Evolutionary conservation across 306 rosid species (phyloP).

Genomic region (Malus asiatica): DNA sequence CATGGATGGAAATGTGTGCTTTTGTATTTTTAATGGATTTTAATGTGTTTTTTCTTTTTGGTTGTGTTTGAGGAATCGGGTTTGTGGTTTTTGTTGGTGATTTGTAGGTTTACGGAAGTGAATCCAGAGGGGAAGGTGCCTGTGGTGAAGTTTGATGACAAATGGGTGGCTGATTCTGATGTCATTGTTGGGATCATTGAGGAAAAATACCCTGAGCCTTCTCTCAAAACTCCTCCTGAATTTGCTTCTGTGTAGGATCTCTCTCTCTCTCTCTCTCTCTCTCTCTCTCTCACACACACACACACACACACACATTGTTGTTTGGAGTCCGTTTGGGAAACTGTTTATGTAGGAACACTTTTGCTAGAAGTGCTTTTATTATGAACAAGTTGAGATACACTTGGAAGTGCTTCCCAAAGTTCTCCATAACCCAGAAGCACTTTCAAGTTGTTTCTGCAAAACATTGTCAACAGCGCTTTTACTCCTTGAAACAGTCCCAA

Average conservation of each 20-base stretch:
- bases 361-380: not conserved
- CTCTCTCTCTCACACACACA: not conserved
- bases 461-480: no score
- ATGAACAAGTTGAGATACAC: not conserved
- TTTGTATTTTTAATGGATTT: not conserved
- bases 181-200: constrained; percentile 64
- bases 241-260: constrained; percentile 58
- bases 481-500: not conserved
- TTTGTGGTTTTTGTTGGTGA: constrained; percentile 6
- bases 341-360: not conserved
- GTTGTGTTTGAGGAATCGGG: constrained; percentile 1
- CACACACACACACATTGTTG: not conserved
- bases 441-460: no score
- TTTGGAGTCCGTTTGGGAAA: not conserved
- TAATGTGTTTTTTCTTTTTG: not conserved
- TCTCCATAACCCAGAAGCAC: no score
- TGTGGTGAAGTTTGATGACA: constrained; percentile 53
- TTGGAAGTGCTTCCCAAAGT: not conserved
- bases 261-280: not conserved
- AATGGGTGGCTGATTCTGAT: constrained; percentile 91
- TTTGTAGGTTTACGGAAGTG: constrained; percentile 59
- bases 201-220: constrained; percentile 62
- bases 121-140: constrained; percentile 91
- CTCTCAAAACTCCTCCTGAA: constrained; percentile 55
- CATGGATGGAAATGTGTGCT: not conserved